Evolutionary conservation across 106 monocot genomes (phyloP), one percentile per base, ranked within the genome.

Genomic region (Ottelia alismoides): DNA sequence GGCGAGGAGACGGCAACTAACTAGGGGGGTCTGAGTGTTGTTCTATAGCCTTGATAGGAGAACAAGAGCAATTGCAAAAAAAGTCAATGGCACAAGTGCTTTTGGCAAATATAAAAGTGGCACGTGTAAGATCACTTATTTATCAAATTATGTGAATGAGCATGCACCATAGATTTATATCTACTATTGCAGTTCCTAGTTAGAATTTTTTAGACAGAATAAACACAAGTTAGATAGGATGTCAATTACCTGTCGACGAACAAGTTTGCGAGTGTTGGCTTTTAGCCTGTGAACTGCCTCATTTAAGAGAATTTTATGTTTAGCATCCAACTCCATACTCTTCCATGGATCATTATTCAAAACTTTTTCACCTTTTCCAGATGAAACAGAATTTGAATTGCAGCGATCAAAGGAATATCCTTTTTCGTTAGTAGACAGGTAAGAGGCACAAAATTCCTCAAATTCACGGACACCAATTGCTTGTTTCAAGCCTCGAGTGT

Each of bases 391-490:
- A 17, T 57, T 22, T 40, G 22, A 22, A 25, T 35, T 43, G 57
- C 17, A 43, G 32, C 40, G 20, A 12, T 65, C 47, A 48, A 60
- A 27, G 22, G 58, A 28, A 25, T 43, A 22, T 28, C 28, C 43
- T 51, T 55, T 52, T 28, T 65, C 55, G 10, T 27, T 30, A 10
- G 32, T 48, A 1, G 30, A 25, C 47, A 74, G 55, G 43, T 55
- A 76, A 14, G 22, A 31, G 50, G 22, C 69, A 49, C 81, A 96
- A 17, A 96, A 76, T 49, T 76, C 78, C 53, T 85, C 81, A 68
- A 96, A 89, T 65, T 96, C 88, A 19, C 88, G 72, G 22, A 89
- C 88, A 65, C 96, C 96, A 55, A 89, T 96, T 29, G 96, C 88
- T 64, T 96, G 96, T 44, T 63, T 54, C 62, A 96, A 40, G 27